phyloP scores from a whole-genome alignment of 2,329 filamentous ascomycete species.

The Colletotrichum higginsianum region DNA sequence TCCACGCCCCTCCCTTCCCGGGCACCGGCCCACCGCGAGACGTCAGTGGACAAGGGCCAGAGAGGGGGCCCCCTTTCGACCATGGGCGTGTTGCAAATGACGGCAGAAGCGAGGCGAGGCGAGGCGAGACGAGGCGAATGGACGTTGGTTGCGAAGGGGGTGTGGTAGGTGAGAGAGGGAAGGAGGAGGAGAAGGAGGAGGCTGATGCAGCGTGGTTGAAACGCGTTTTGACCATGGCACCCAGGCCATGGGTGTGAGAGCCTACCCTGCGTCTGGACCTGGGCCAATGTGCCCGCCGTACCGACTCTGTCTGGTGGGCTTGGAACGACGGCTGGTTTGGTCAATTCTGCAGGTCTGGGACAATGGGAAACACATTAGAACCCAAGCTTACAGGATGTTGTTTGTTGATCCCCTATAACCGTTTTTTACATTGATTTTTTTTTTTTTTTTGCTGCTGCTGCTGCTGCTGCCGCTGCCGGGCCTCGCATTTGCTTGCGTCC shows the following conservation, averaged over 20 bases:
- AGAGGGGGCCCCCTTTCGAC: slow-evolving; percentile 5
- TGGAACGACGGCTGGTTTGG: neutral
- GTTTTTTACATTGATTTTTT: neutral
- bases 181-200: slow-evolving; percentile 17
- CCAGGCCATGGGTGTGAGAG: slow-evolving; percentile 36
- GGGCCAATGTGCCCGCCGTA: slow-evolving; percentile 4
- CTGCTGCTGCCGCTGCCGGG: neutral
- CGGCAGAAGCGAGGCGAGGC: slow-evolving; percentile 5
- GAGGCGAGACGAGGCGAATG: slow-evolving; percentile 15
- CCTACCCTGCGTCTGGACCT: slow-evolving; percentile 3
- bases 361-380: slow-evolving; percentile 20
- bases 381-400: slow-evolving; percentile 24
- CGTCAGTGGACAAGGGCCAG: slow-evolving; percentile 20
- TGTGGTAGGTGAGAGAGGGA: neutral
- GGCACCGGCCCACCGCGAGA: slow-evolving; percentile 6
- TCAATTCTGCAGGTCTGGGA: slow-evolving; percentile 9
- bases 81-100: slow-evolving; percentile 11
- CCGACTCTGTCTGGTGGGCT: neutral
- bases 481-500: slow-evolving; percentile 6
- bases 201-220: slow-evolving; percentile 48
- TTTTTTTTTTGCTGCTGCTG: neutral
- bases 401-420: neutral
- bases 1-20: neutral
- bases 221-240: slow-evolving; percentile 49
- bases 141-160: slow-evolving; percentile 28